Evolutionary conservation across 1,284 basidiomycete species (phyloP).

Genomic region (Ustilago hordei): DNA sequence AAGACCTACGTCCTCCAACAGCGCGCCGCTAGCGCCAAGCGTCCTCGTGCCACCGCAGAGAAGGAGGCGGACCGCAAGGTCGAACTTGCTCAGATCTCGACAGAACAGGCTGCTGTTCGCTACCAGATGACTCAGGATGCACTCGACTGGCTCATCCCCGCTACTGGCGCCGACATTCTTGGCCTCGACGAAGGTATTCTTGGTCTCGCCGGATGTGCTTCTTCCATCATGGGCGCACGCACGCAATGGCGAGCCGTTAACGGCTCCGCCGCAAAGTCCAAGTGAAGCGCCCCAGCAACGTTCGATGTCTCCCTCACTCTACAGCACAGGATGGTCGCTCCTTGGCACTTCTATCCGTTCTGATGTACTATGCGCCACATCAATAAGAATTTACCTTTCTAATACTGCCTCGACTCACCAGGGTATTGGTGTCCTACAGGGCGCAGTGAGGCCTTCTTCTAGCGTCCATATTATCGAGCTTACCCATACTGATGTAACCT

Average conservation of each 20-base stretch:
- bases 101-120: slow-evolving; percentile 77
- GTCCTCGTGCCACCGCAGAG: slow-evolving; percentile 73
- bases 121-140: slow-evolving; percentile 84
- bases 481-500: too few relatives aligned
- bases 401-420: not conserved
- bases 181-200: slow-evolving; percentile 82
- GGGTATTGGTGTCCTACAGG: not conserved
- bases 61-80: slow-evolving; percentile 78
- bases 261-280: slow-evolving; percentile 60
- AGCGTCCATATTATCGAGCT: not conserved
- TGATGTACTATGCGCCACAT: not conserved
- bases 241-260: slow-evolving; percentile 69
- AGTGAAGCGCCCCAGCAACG: slow-evolving; percentile 18
- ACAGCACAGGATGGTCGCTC: not conserved
- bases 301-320: not conserved
- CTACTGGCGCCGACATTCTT: slow-evolving; percentile 82
- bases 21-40: slow-evolving; percentile 50
- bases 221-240: slow-evolving; percentile 64
- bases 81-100: slow-evolving; percentile 76
- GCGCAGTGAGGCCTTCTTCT: not conserved
- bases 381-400: not conserved
- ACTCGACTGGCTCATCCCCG: slow-evolving; percentile 89
- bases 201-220: slow-evolving; percentile 65
- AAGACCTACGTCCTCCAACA: slow-evolving; percentile 66
- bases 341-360: not conserved